Base-by-base conservation (phyloP, 768 basidiomycete genomes). In the Tricholoma terreum region DNA sequence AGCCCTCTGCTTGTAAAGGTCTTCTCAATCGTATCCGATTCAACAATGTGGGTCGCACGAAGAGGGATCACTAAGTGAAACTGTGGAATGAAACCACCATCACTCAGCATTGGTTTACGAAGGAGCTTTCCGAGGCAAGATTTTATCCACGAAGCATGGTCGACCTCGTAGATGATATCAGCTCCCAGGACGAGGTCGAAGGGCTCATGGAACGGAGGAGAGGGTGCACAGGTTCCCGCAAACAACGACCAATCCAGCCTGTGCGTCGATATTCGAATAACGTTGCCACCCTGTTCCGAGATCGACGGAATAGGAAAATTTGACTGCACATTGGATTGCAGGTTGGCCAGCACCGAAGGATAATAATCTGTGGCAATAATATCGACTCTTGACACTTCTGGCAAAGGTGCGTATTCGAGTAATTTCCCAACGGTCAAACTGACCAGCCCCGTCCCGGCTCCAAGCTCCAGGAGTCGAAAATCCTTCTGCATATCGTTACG, bases 11-110 rank as follows among this genome's bases (percentile, higher is more conserved):
- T 54, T 1, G 68, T 58, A 46, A 92, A 90, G 3, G 84, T 76
- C 8, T 66, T 63, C 59, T 89, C 86, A 45, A 92, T 69, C 0
- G 80, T 79, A 33, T 64, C 71, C 0, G 82, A 84, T 72, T 94
- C 92, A 11, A 66, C 67, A 0, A 72, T 63, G 60, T 89, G 86
- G 0, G 87, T 89, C 0, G 76, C 67, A 0, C 92, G 87, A 4
- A 90, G 75, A 1, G 92, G 90, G n/a, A 92, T 82, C 50, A 92
- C 77, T 12, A 93, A 80, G 62, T 92, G 89, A 68, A 94, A 94
- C 2, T 65, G 59, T 1, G 72, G 58, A 57, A 66, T 63, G 2
- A 52, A 43, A 17, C n/a, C 2, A 17, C 6, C 17, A 6, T 21
- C 34, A 24, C 42, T 36, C 5, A 15, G 42, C 4, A 56, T 34